Evolutionary conservation across 345 rosid genomes (phyloP), one percentile per base, ranked within the genome.

Genomic region (Draba incana): DNA sequence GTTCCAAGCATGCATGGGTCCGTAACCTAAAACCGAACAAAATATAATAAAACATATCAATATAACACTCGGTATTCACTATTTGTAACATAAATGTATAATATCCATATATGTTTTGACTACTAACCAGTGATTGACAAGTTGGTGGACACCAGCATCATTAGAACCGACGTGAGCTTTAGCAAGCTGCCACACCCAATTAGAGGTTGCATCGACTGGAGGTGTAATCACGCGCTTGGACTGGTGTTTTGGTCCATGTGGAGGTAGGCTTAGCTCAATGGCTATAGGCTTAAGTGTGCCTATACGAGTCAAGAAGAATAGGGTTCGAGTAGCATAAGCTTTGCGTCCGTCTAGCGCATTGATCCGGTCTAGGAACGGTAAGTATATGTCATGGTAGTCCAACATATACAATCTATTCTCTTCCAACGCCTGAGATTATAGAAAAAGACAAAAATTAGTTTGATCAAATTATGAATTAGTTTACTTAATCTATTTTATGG

Each of bases 141-240:
- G 87, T 31, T 95, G 99, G 84, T 95, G 99, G 38, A 84, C 92
- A 10, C 98, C 98, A 10, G 98, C 94, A 61, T 88, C 96, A 8
- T 95, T 95, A 60, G 99, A 81, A 78, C 92, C 77, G 46, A 95
- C 99, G 38, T 95, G 98, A 58, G 99, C 90, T 80, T 89, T 95
- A 25, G 99, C 98, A 1, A 95, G 92, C 69, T 86, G 92, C 99
- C 99, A 95, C n/a, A 82, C 64, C 99, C 99, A 95, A 10, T 78
- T 82, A 10, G 78, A 33, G 44, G 99, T 92, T 12, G 97, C 97
- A 25, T 88, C 93, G 0, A 79, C 75, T 0, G 99, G 84, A 44
- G 99, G 87, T 14, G 96, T 86, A 1, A 92, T 69, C 33, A 95
- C 99, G 2, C 89, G 90, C 72, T 85, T 95, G 28, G 90, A 76